Evolutionary conservation across 1,139 yeast genomes (phyloP), one percentile per base, ranked within the genome.

Genomic region (Pichia kudriavzevii): DNA sequence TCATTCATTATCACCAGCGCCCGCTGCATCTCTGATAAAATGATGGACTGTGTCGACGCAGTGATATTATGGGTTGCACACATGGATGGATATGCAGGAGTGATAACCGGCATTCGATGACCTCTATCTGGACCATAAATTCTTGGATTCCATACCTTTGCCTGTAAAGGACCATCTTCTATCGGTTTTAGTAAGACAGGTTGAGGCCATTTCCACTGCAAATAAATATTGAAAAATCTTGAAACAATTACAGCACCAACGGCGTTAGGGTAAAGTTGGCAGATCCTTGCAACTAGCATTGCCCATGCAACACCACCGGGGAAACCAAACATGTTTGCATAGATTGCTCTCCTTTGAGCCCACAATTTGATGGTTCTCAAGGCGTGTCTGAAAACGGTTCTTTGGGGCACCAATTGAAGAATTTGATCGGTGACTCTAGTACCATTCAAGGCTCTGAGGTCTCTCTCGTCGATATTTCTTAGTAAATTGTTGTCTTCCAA

Each of bases 281-380:
- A 91, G 22, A 91, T 87, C 50, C 98, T 71, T 1, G 98, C 98
- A 7, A 87, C 96, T 31, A 91, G 60, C 97, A 91, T 91, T 1
- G 98, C 99, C 98, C 98, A 91, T 0, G 98, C 98, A 23, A 91
- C 98, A 58, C 99, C 99, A 49, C 99, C 99, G 1, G 98, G 98
- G 59, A 91, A 91, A 0, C 98, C 98, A 68, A 81, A 85, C 31
- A 91, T 81, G 53, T 91, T 91, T 5, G 84, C 97, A 58, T 91
- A 91, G 13, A 91, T 74, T 0, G 96, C 98, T 38, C 97, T 69
- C 49, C 87, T 75, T 55, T 87, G 93, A 0, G 99, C 98, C 98
- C 99, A 91, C 55, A 91, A 66, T 57, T 91, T 91, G 39, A 91
- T 82, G 17, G 95, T 91, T 44, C 99, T 65, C 40, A 91, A 64